Base-by-base conservation (phyloP, 2,329 filamentous ascomycete species). In the Colletotrichum somersetense region DNA sequence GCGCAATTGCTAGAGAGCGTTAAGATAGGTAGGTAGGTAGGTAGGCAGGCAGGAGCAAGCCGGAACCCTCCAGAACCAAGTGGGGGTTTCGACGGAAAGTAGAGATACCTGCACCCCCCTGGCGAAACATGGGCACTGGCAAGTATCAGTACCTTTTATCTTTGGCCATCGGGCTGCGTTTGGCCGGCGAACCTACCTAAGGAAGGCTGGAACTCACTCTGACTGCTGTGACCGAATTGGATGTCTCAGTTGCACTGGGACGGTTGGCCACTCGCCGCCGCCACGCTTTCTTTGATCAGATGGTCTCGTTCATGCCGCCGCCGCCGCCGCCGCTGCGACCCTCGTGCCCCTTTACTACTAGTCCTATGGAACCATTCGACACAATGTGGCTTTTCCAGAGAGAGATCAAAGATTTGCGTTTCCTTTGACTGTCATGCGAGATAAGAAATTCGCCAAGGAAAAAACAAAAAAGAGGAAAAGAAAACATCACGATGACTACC, bases 1-100 rank as follows among this genome's bases (percentile, higher is more conserved):
- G 73, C 66, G 59, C 67, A 58, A 69, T 30, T 65, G 62, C 57
- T 40, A 52, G 56, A 68, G 44, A 26, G 48, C 66, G 62, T 67
- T 62, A 67, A 71, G 42, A 20, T 44, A 63, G 40, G 7, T 10
- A 38, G 35, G 35, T 38, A 38, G 35, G 35, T 10, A 38, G 35
- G 35, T 10, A 40, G 38, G 42, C 38, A 73, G 67, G 67, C 56
- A 73, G 71, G 72, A 63, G 59, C 42, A 64, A 58, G 68, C 48
- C 67, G 75, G 81, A 83, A 83, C 78, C 79, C 80, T 82, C 81
- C 81, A 83, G 81, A 83, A 82, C 53, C 75, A 70, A 72, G 71
- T 71, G 71, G 71, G 59, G 33, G 40, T 53, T 63, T 61, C 48
- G 61, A 16, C 2, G 26, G 16, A 16, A 67, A 26, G 61, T 56